Evolutionary conservation across 352 stramenopile species (phyloP).

Genomic region (Globisporangium yorkense): DNA sequence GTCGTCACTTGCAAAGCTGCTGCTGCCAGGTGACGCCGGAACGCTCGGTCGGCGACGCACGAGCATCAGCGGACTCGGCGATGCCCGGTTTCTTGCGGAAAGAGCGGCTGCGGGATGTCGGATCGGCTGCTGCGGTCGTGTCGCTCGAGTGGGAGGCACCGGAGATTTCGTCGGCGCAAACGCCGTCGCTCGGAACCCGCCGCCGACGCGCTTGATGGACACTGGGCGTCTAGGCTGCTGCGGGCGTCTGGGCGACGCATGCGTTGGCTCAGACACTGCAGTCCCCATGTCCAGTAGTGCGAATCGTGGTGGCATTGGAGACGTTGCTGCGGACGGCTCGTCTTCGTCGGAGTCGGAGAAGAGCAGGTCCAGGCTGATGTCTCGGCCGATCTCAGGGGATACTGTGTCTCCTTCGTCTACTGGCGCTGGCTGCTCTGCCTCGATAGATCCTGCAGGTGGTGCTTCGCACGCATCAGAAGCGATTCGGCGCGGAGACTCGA

Average conservation of each 20-base stretch:
- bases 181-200: constrained; percentile 40
- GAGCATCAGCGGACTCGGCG: constrained; percentile 5
- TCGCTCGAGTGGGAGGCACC: not conserved
- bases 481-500: not conserved
- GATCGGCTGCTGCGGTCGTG: not conserved
- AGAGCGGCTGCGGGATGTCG: constrained; percentile 1
- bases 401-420: not conserved
- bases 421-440: not conserved
- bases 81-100: not conserved
- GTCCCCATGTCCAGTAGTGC: not conserved
- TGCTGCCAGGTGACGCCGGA: constrained; percentile 6
- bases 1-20: not conserved
- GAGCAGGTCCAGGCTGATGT: constrained; percentile 48
- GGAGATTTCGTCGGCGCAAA: constrained; percentile 8
- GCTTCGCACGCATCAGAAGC: not conserved
- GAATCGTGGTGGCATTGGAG: not conserved
- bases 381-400: not conserved
- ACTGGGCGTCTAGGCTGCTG: constrained; percentile 13
- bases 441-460: not conserved
- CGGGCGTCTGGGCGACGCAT: not conserved
- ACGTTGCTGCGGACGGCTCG: not conserved
- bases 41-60: constrained; percentile 7
- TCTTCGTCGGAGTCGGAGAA: constrained; percentile 34
- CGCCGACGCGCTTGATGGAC: constrained; percentile 46
- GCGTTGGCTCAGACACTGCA: not conserved